phyloP scores from a whole-genome alignment of 306 rosid species.

The Phaseolus lunatus region DNA sequence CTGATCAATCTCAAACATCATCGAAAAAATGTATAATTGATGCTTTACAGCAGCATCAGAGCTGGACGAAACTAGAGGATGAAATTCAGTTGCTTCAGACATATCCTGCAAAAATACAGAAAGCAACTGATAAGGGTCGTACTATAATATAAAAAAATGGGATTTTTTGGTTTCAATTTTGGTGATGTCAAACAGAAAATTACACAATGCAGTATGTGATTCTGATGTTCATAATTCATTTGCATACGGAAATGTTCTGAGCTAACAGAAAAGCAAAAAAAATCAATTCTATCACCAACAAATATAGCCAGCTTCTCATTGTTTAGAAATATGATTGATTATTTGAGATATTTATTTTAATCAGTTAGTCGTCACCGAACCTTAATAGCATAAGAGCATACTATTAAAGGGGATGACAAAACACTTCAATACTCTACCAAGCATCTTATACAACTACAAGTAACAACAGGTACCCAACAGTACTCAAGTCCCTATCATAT shows the following conservation, averaged over 20 bases:
- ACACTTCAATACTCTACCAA: too few species aligned
- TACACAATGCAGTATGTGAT: not conserved
- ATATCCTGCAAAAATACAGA: slow-evolving; percentile 68
- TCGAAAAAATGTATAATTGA: slow-evolving; percentile 58
- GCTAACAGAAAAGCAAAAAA: not conserved
- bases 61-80: slow-evolving; percentile 64
- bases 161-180: not conserved
- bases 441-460: too few species aligned
- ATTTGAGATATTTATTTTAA: slow-evolving; percentile 14
- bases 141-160: not conserved
- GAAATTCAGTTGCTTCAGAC: slow-evolving; percentile 87
- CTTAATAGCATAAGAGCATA: too few species aligned
- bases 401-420: too few species aligned
- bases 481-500: too few species aligned
- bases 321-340: not conserved
- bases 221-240: not conserved
- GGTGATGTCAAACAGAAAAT: slow-evolving; percentile 13
- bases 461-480: too few species aligned
- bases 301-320: not conserved
- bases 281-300: slow-evolving; percentile 1
- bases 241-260: not conserved
- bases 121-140: slow-evolving; percentile 3
- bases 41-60: slow-evolving; percentile 56
- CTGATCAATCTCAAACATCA: slow-evolving; percentile 66
- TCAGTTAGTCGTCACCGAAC: not conserved